A percentile compares a stretch with the other conserved stretches of the same genome.
These are phyloP conservation scores for Henningerozyma blattae DNA, from an alignment of 805 yeast genomes.

Conservation along the genomic window DNA sequence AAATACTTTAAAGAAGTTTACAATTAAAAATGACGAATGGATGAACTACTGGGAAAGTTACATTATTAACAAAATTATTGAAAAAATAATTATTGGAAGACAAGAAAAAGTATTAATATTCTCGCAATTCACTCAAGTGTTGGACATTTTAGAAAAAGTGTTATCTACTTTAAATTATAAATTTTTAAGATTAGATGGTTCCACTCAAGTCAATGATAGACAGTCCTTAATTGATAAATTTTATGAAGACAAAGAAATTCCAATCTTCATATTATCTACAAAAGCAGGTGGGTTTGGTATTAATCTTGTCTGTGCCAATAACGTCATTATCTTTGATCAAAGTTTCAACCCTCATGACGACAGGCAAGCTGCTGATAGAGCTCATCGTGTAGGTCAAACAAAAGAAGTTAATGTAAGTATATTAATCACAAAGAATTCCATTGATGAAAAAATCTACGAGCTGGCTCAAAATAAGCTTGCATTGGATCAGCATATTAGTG, in stretches of 20 bases:
- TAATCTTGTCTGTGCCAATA: constrained; percentile 88
- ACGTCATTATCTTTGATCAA: constrained; percentile 84
- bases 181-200: constrained; percentile 85
- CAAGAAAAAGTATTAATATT: constrained; percentile 68
- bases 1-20: constrained; percentile 41
- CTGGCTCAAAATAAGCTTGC: constrained; percentile 87
- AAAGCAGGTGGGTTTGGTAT: constrained; percentile 99
- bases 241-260: constrained; percentile 69
- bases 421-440: constrained; percentile 58
- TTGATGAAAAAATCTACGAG: constrained; percentile 80
- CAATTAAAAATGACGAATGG: constrained; percentile 43
- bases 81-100: constrained; percentile 35
- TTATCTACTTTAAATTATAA: constrained; percentile 51
- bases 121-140: constrained; percentile 84
- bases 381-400: constrained; percentile 93
- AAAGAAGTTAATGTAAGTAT: constrained; percentile 72
- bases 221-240: constrained; percentile 86
- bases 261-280: constrained; percentile 81
- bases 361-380: constrained; percentile 96
- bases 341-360: constrained; percentile 98
- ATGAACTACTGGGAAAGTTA: constrained; percentile 64
- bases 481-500: constrained; percentile 48
- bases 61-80: constrained; percentile 44
- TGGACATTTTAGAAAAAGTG: constrained; percentile 76
- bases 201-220: constrained; percentile 83